Conservation (phyloP, 2,329 filamentous ascomycete species). For the Verticillium isaacii region DNA sequence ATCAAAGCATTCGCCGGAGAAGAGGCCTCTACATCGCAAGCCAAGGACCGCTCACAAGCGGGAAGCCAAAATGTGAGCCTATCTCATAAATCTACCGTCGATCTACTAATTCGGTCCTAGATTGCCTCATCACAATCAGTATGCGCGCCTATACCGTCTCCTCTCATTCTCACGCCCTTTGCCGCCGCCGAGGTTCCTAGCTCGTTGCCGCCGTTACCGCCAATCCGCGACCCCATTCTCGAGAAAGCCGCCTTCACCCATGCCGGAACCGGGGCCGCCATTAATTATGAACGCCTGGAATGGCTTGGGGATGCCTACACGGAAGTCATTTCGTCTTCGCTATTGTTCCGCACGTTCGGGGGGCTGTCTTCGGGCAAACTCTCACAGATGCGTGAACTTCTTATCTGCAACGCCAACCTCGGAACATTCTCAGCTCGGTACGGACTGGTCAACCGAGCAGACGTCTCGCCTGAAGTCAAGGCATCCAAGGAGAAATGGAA, state of each 20-base stretch:
- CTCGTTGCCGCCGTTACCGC: constrained; percentile 54
- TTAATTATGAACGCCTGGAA: constrained; percentile 77
- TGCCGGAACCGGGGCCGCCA: constrained; percentile 37
- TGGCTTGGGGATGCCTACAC: constrained; percentile 86
- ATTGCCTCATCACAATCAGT: neutral
- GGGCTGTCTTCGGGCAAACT: constrained; percentile 62
- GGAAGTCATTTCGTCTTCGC: constrained; percentile 67
- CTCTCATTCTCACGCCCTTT: constrained; percentile 37
- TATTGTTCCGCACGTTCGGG: constrained; percentile 71
- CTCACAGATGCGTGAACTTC: constrained; percentile 70
- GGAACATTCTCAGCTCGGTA: constrained; percentile 66
- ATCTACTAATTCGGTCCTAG: neutral
- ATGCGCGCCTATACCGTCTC: constrained; percentile 7
- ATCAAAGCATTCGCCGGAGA: neutral
- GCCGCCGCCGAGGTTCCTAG: constrained; percentile 41
- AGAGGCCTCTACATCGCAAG: neutral
- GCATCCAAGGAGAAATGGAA: constrained; percentile 39
- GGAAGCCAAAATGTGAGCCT: neutral
- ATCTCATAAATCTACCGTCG: too few relatives aligned
- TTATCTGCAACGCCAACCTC: constrained; percentile 79
- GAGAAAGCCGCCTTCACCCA: constrained; percentile 66
- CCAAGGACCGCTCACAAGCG: neutral
- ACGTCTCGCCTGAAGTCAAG: constrained; percentile 45
- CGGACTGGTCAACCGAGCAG: constrained; percentile 60
- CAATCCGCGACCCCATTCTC: constrained; percentile 53